Evolutionary conservation across 331 rosid genomes (phyloP).

Genomic region (Phaseolus coccineus): DNA sequence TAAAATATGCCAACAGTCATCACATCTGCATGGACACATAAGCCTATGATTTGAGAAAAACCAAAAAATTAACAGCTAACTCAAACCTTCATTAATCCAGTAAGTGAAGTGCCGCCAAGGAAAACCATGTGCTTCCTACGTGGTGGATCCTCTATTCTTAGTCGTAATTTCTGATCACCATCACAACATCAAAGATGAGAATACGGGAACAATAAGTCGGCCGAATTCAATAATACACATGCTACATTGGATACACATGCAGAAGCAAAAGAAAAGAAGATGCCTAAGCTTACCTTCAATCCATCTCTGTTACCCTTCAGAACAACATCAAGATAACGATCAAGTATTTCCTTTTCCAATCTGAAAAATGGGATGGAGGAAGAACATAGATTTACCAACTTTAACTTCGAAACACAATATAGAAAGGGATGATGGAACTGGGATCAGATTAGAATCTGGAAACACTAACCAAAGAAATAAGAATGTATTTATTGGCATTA

Average conservation of each 20-base stretch:
- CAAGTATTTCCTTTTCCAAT: constrained; percentile 94
- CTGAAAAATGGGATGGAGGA: constrained; percentile 55
- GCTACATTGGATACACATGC: constrained; percentile 2
- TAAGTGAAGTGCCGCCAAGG: constrained; percentile 99
- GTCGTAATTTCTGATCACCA: constrained; percentile 74
- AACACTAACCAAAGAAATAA: too few relatives aligned
- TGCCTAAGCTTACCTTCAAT: constrained; percentile 68
- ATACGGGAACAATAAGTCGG: constrained; percentile 29
- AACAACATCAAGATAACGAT: constrained; percentile 92
- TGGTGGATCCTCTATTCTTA: constrained; percentile 97
- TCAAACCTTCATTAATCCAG: constrained; percentile 96
- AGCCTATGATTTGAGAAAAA: constrained; percentile 20
- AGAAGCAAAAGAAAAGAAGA: constrained; percentile 27
- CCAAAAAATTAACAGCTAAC: constrained; percentile 14
- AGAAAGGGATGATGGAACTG: not conserved
- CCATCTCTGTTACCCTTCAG: constrained; percentile 96
- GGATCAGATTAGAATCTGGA: too few relatives aligned
- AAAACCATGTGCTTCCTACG: constrained; percentile 99
- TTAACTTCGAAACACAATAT: constrained; percentile 17
- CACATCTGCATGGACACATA: constrained; percentile 25
- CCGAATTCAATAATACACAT: not conserved
- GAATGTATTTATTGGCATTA: too few relatives aligned
- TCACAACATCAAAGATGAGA: constrained; percentile 16
- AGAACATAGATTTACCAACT: constrained; percentile 34
- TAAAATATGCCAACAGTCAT: constrained; percentile 21